Conservation (phyloP, 306 rosid genomes). For the Citrullus mucosospermus region DNA sequence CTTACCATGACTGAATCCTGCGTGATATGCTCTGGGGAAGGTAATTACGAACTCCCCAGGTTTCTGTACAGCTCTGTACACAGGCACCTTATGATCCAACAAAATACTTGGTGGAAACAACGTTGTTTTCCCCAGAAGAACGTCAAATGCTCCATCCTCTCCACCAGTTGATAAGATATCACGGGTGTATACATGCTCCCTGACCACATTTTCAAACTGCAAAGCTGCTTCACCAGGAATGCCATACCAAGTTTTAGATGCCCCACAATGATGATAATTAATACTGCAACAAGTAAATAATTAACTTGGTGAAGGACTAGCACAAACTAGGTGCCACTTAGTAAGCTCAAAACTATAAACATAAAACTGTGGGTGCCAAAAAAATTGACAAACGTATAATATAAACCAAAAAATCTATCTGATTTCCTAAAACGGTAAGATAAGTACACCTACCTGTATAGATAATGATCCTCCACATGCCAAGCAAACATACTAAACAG, state of each 20-base stretch:
- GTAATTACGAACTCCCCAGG: constrained; percentile 91
- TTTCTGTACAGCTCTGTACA: constrained; percentile 86
- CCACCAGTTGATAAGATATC: constrained; percentile 78
- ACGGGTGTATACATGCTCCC: constrained; percentile 72
- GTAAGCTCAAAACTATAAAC: not conserved
- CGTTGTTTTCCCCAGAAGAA: constrained; percentile 89
- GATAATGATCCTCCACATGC: constrained; percentile 98
- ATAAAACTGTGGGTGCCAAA: not conserved
- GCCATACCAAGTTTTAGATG: constrained; percentile 98
- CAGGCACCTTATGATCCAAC: constrained; percentile 76
- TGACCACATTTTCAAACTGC: constrained; percentile 85
- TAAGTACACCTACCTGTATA: constrained; percentile 56
- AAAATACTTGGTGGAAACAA: constrained; percentile 82
- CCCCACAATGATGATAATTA: constrained; percentile 98
- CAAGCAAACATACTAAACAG: constrained; percentile 95
- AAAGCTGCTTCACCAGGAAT: constrained; percentile 87
- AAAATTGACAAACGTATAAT: not conserved
- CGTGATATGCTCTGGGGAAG: constrained; percentile 92
- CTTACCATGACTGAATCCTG: constrained; percentile 97
- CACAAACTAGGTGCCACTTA: not conserved
- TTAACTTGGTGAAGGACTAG: constrained; percentile 1
- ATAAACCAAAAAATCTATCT: not conserved
- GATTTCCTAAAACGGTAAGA: not conserved
- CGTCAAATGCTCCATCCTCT: constrained; percentile 96
- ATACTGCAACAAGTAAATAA: constrained; percentile 48